A percentile compares a stretch with the other conserved stretches of the same genome.
Conservation (phyloP, 306 rosid genomes). For the Pyrus communis region DNA sequence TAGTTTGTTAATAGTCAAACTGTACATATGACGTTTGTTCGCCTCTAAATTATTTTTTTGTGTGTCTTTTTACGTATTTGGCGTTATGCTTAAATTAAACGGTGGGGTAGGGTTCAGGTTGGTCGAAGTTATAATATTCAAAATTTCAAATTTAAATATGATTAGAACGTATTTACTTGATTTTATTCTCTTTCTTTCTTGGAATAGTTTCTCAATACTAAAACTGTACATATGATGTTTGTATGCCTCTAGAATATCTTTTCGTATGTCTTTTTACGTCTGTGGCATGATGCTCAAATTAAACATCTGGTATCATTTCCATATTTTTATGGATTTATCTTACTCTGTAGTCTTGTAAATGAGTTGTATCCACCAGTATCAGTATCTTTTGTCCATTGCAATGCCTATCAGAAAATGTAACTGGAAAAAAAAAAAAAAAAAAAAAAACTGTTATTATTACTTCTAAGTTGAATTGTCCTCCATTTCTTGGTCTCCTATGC, state of each 20-base stretch:
- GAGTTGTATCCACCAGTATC: background rate
- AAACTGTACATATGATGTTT: background rate
- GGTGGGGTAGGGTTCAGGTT: background rate
- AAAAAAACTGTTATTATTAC: background rate
- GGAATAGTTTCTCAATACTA: background rate
- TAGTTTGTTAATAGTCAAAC: background rate
- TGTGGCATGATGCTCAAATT: background rate
- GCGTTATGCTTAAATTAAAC: background rate
- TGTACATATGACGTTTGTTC: background rate
- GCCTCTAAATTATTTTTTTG: background rate
- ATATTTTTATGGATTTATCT: background rate
- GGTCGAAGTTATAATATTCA: background rate
- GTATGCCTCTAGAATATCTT: background rate
- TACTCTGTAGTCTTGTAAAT: background rate
- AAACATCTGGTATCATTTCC: background rate
- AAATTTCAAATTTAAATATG: background rate
- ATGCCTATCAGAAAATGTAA: background rate
- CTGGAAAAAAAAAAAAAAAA: background rate
- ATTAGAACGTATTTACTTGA: background rate
- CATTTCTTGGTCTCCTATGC: background rate
- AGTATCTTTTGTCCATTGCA: background rate
- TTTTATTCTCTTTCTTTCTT: background rate
- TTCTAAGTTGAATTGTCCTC: background rate
- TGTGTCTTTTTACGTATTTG: background rate
- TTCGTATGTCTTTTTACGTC: background rate